Conservation (phyloP, 768 basidiomycete species). For the Rubroboletus pulcherrimus region DNA sequence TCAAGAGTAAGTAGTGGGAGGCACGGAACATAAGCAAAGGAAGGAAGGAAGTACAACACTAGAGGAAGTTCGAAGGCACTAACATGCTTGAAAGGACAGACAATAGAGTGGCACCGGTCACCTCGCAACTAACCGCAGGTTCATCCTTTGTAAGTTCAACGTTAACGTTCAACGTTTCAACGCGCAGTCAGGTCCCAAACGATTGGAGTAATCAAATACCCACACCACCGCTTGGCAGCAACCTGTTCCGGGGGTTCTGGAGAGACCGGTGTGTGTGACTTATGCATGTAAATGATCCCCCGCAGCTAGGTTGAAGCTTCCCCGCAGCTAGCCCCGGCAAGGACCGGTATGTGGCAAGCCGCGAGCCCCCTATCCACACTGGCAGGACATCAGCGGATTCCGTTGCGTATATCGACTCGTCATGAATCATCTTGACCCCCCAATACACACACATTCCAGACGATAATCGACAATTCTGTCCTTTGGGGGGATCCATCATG, state of each 20-base stretch:
- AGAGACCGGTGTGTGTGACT: neutral
- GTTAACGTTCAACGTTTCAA: neutral
- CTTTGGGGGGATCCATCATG: neutral
- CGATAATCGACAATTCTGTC: neutral
- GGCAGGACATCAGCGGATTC: neutral
- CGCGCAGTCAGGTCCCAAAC: too few species aligned
- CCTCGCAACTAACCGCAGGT: neutral
- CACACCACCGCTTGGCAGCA: neutral
- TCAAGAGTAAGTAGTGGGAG: too few species aligned
- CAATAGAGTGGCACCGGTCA: too few species aligned
- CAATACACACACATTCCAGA: neutral
- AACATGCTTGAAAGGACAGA: too few species aligned
- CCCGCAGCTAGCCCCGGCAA: constrained; percentile 1
- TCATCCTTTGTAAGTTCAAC: neutral
- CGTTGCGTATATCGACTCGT: neutral
- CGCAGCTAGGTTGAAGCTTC: constrained; percentile 5
- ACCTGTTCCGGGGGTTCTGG: neutral
- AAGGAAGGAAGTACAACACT: too few species aligned
- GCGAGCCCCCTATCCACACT: too few species aligned
- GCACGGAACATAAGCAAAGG: too few species aligned
- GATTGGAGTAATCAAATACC: neutral
- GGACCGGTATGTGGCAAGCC: neutral
- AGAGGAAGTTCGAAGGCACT: too few species aligned
- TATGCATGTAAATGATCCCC: neutral
- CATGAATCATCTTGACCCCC: neutral